Evolutionary conservation across 495 filamentous ascomycete species (phyloP).

Genomic region (Chaetomidium leptoderma): DNA sequence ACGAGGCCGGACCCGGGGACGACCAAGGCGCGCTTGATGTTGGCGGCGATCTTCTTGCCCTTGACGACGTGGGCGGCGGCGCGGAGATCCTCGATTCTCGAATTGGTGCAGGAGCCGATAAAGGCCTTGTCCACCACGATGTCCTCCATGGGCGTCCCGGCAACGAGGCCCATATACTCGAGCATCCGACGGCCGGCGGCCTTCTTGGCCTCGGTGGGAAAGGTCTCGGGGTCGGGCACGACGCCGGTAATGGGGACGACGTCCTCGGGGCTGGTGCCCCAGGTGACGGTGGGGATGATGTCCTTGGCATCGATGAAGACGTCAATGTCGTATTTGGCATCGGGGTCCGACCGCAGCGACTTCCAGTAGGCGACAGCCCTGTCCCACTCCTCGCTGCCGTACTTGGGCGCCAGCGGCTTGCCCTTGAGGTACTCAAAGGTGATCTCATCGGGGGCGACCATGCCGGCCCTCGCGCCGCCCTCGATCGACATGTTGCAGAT

Average conservation of each 20-base stretch:
- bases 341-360: slow-evolving; percentile 75
- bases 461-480: slow-evolving; percentile 88
- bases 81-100: slow-evolving; percentile 92
- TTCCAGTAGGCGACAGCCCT: slow-evolving; percentile 86
- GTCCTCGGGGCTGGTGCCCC: slow-evolving; percentile 96
- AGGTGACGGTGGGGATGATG: slow-evolving; percentile 88
- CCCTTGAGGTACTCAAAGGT: slow-evolving; percentile 95
- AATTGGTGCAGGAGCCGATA: slow-evolving; percentile 97
- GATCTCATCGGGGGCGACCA: slow-evolving; percentile 91
- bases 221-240: slow-evolving; percentile 85
- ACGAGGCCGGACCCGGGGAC: slow-evolving; percentile 94
- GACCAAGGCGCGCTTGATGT: slow-evolving; percentile 91
- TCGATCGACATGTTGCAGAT: slow-evolving; percentile 99
- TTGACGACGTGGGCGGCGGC: slow-evolving; percentile 80
- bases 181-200: slow-evolving; percentile 72
- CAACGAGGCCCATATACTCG: slow-evolving; percentile 89
- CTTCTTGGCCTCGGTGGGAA: slow-evolving; percentile 72
- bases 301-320: slow-evolving; percentile 87
- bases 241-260: slow-evolving; percentile 87
- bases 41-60: slow-evolving; percentile 77
- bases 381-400: slow-evolving; percentile 82
- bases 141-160: slow-evolving; percentile 87
- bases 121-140: slow-evolving; percentile 92
- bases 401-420: slow-evolving; percentile 78
- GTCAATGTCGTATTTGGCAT: slow-evolving; percentile 80